Evolutionary conservation across 805 yeast genomes (phyloP), one percentile per base, ranked within the genome.

Genomic region (Candida piceae): DNA sequence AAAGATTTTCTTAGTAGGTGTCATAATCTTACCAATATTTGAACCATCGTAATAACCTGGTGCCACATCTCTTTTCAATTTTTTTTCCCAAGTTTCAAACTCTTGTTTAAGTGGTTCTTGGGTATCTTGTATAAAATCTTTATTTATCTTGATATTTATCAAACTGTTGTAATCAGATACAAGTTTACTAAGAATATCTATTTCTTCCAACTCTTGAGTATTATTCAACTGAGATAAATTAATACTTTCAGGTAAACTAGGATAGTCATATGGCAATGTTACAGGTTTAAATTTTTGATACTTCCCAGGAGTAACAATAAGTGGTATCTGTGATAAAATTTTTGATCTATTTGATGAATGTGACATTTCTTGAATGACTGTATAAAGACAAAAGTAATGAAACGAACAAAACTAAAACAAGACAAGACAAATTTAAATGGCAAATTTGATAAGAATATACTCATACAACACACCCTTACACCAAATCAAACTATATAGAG

Each of bases 31-130:
- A 5, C 46, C 40, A 21, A 44, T 35, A 7, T 35, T 36, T 5
- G 56, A 55, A 29, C 47, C 55, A 3, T 42, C 39, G 29, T 54
- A 48, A 32, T 57, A 57, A 2, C 62, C 62, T 7, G 62, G 62
- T 2, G 52, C 54, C 33, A 46, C 39, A 19, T 29, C 32, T 16
- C 49, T 35, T 2, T 49, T 34, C 10, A 44, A 44, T 11, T 31
- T 12, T 10, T 29, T 44, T 35, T 53, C 56, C 60, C 60, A 56
- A 1, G 41, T 35, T 3, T 35, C 25, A 25, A 43, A 55, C 31
- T 18, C 26, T 10, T 18, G n/a, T 21, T 11, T 5, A 4, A 20
- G 13, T 18, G 10, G 9, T 13, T 9, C 19, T 21, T 21, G 33
- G 5, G n/a, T n/a, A n/a, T 15, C 25, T 11, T 13, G 16, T 11